Conservation (phyloP, 805 yeast species). For the Candida xyloterini region DNA sequence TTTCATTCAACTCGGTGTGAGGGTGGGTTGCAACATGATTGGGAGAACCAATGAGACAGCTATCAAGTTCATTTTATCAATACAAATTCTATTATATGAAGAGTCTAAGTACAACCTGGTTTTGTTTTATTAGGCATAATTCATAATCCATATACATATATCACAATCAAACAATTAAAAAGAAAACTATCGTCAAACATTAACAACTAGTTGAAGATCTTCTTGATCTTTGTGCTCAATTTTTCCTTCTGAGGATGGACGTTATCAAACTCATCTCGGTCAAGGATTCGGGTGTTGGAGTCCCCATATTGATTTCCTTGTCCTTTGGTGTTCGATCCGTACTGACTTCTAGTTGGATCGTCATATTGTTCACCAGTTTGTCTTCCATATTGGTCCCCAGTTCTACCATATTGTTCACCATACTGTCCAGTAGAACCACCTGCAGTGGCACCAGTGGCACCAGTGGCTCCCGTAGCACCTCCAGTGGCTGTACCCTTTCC, state of each 20-base stretch:
- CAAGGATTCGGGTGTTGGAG: slow-evolving; percentile 11
- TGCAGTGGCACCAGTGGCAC: not conserved
- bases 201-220: slow-evolving; percentile 13
- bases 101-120: too few relatives aligned
- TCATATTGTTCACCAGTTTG: too few relatives aligned
- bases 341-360: too few relatives aligned
- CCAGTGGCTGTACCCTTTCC: slow-evolving; percentile 10
- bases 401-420: not conserved
- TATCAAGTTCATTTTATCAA: too few relatives aligned
- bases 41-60: too few relatives aligned
- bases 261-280: slow-evolving; percentile 9
- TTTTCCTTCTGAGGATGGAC: slow-evolving; percentile 16
- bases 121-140: too few relatives aligned
- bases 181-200: not conserved
- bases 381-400: too few relatives aligned
- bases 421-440: not conserved
- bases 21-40: not conserved
- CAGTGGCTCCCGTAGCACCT: slow-evolving; percentile 1
- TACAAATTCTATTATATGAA: too few relatives aligned
- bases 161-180: not conserved
- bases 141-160: slow-evolving; percentile 1
- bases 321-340: too few relatives aligned
- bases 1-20: too few relatives aligned
- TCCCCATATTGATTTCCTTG: not conserved
- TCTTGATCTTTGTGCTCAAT: slow-evolving; percentile 18